Evolutionary conservation across 2,329 filamentous ascomycete genomes (phyloP).

Genomic region (Macrophomina phaseolina): DNA sequence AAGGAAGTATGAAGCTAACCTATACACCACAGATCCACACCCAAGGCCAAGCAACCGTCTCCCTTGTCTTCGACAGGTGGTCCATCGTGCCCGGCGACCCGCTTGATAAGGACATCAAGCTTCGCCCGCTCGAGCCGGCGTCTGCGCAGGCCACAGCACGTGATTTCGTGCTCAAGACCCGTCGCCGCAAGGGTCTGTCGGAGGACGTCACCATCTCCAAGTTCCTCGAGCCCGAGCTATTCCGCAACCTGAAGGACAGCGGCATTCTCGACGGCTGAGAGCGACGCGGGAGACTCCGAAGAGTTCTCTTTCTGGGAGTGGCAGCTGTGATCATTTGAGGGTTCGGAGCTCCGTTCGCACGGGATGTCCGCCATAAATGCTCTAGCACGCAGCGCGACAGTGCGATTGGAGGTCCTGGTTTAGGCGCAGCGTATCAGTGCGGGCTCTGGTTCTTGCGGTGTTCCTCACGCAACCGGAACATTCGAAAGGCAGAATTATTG

Average conservation of each 20-base stretch:
- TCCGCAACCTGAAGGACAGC: constrained; percentile 84
- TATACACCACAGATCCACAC: constrained; percentile 71
- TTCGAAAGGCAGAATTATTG: neutral
- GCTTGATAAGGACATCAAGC: constrained; percentile 81
- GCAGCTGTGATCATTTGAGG: neutral
- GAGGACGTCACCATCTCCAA: constrained; percentile 96
- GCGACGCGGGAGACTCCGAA: neutral
- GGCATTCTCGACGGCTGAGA: constrained; percentile 71
- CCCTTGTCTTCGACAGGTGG: constrained; percentile 94
- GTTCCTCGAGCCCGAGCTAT: constrained; percentile 94
- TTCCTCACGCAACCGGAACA: neutral
- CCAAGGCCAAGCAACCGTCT: constrained; percentile 88
- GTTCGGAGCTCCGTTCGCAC: neutral
- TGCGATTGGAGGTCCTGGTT: too few species aligned
- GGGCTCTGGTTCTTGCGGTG: neutral
- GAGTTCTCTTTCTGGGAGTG: neutral
- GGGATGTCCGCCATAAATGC: neutral
- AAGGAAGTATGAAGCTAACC: constrained; percentile 2
- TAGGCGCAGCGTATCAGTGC: neutral
- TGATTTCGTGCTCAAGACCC: constrained; percentile 96
- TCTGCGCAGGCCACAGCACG: constrained; percentile 86
- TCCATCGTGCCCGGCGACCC: constrained; percentile 95
- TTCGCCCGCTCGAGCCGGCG: constrained; percentile 86
- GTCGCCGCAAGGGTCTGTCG: constrained; percentile 88
- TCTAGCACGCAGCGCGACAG: too few species aligned